These are phyloP conservation scores for Prinsepia uniflora DNA, from an alignment of 306 rosid genomes.

Conservation along the genomic window DNA sequence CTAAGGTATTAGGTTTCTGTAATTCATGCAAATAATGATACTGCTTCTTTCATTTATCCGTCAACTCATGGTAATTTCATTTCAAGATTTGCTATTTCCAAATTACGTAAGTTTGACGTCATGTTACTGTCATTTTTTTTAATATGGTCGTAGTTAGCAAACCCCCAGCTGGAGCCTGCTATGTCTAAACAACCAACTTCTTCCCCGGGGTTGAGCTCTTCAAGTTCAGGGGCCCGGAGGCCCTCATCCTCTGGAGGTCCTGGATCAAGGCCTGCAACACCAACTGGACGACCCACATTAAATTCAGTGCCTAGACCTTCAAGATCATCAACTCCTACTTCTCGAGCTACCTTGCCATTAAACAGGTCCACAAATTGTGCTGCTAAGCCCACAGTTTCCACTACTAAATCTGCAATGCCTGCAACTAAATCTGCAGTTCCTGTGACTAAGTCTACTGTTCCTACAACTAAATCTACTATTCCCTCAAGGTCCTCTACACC, in stretches of 20 bases:
- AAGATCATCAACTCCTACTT: constrained; percentile 87
- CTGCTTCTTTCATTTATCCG: not conserved
- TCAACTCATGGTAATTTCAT: constrained; percentile 11
- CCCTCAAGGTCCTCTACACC: constrained; percentile 83
- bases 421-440: constrained; percentile 38
- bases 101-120: constrained; percentile 12
- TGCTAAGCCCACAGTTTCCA: constrained; percentile 48
- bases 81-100: not conserved
- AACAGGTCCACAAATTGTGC: constrained; percentile 40
- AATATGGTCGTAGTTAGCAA: constrained; percentile 63
- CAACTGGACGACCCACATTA: constrained; percentile 71
- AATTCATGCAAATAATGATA: not conserved
- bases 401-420: constrained; percentile 43
- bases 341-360: constrained; percentile 59
- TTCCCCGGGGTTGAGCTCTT: constrained; percentile 70
- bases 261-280: constrained; percentile 84
- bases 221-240: constrained; percentile 62
- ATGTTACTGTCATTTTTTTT: constrained; percentile 27
- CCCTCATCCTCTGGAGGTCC: constrained; percentile 91
- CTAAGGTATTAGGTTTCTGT: not conserved
- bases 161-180: constrained; percentile 60
- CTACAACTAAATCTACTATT: constrained; percentile 45
- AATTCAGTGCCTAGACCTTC: constrained; percentile 54
- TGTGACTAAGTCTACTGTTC: constrained; percentile 32
- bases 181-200: constrained; percentile 58